Evolutionary conservation across 2,329 filamentous ascomycete species (phyloP).

Genomic region (Laburnicola sp.): DNA sequence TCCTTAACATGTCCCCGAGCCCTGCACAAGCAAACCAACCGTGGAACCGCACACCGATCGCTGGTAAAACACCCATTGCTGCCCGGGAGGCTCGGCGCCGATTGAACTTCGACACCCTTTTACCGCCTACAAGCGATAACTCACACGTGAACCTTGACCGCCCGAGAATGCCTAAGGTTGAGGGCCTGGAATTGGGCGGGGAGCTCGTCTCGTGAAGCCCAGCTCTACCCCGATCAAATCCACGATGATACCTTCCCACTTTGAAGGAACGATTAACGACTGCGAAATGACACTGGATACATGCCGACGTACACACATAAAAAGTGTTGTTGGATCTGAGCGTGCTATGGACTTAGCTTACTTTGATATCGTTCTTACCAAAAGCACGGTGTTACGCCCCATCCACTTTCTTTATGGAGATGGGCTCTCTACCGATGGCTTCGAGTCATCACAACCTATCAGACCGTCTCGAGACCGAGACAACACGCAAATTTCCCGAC

Average conservation of each 20-base stretch:
- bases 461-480: neutral
- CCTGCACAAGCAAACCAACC: constrained; percentile 74
- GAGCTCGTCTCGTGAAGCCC: constrained; percentile 58
- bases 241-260: constrained; percentile 12
- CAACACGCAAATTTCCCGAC: neutral
- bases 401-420: constrained; percentile 4
- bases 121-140: constrained; percentile 57
- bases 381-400: constrained; percentile 29
- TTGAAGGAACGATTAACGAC: constrained; percentile 28
- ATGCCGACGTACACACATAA: constrained; percentile 7
- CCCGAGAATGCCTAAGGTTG: constrained; percentile 48
- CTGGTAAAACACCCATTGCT: constrained; percentile 69
- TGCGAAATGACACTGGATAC: constrained; percentile 20
- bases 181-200: constrained; percentile 66
- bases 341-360: constrained; percentile 1
- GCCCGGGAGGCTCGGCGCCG: constrained; percentile 71
- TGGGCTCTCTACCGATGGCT: neutral
- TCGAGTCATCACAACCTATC: neutral
- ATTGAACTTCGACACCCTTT: constrained; percentile 80
- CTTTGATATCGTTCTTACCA: constrained; percentile 18
- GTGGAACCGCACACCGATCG: constrained; percentile 67
- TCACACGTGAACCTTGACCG: constrained; percentile 39
- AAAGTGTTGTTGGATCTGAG: constrained; percentile 12
- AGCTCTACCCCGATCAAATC: constrained; percentile 17
- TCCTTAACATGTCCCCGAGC: constrained; percentile 95